Base-by-base conservation (phyloP, 371 early-diverging fungal genomes). In the Mortierella sp. region DNA sequence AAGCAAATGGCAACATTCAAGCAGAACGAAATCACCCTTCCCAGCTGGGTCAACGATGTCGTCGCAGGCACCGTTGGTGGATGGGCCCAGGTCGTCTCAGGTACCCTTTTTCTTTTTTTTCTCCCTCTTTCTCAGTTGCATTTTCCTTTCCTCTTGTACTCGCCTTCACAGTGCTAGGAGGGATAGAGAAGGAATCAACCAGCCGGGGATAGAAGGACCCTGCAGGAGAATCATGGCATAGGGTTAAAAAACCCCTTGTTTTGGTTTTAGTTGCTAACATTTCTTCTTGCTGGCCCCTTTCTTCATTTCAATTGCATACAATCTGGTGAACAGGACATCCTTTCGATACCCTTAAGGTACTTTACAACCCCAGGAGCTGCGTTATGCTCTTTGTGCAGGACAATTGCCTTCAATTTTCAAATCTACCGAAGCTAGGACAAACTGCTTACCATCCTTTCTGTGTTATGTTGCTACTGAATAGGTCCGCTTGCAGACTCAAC, bases 21-120 rank as follows among this genome's bases (percentile, higher is more conserved):
- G 72, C 77, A 84, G 68, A 72, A 35, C 51, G 68, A 7, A 32
- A 70, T 84, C 41, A 78, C 76, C 29, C 80, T 83, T 29, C 82
- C 83, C 35, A 79, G 74, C 54, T 88, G 84, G 80, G 75, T 80
- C 27, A 82, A 76, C 74, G 95, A 96, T 79, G 88, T 96, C 60
- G 87, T 94, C 48, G 95, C 96, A 56, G 97, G 97, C 60, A 97
- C 97, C n/a, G 88, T 94, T 68, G 97, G 96, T 78, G 97, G 97
- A 48, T 95, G 95, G 94, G 95, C 96, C 16, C 96, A 97, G 83
- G 97, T 96, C 14, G 88, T 94, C 27, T 94, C 95, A 58, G 96
- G 95, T 93, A 91, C 87, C 12, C 12, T 3, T 56, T 8, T 8
- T 11, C 27, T 56, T 4, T 4, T 4, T 18, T 29, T n/a, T 10